Evolutionary conservation across 2,329 filamentous ascomycete genomes (phyloP), one percentile per base, ranked within the genome.

Genomic region (Scedosporium boydii): DNA sequence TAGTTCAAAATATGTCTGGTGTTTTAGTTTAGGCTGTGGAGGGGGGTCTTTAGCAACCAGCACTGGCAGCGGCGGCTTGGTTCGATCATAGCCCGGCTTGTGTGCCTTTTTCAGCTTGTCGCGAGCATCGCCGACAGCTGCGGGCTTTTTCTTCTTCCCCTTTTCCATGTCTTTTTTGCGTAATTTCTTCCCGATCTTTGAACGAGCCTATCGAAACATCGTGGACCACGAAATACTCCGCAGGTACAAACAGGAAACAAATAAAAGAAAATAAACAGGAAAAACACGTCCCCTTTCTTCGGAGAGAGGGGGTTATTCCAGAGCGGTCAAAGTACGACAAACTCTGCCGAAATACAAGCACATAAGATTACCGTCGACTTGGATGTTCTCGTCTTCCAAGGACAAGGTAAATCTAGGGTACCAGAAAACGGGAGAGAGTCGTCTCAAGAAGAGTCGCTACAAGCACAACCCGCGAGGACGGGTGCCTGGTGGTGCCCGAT

Each of bases 1-100:
- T 65, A 86, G 79, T 71, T 88, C 85, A 68, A 85, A 86, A 69
- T 85, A 87, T 14, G 82, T 80, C 66, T 83, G 80, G 70, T 88
- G 82, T 69, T 85, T 85, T 53, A 78, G 73, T 64, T 78, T 82
- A 23, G 59, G 59, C 48, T 61, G 59, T 42, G 79, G 74, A 14
- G 73, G 63, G 27, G 71, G 66, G 56, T 72, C 74, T 64, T 74
- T 77, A 57, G 75, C 74, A 59, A 75, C 72, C 60, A 78, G 70
- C 58, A 34, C 60, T 41, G 60, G 51, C 42, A 42, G 60, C 27
- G 21, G 21, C 26, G 21, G 21, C 26, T 34, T 48, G 16, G 23
- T 27, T 42, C 53, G 42, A 46, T 38, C 48, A 48, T 34, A 58
- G 38, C 44, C 41, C 34, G 53, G 60, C 55, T 62, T 62, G 34